Evolutionary conservation across 2,329 filamentous ascomycete species (phyloP), one percentile per base, ranked within the genome.

Genomic region (Hypoxylon sp.): DNA sequence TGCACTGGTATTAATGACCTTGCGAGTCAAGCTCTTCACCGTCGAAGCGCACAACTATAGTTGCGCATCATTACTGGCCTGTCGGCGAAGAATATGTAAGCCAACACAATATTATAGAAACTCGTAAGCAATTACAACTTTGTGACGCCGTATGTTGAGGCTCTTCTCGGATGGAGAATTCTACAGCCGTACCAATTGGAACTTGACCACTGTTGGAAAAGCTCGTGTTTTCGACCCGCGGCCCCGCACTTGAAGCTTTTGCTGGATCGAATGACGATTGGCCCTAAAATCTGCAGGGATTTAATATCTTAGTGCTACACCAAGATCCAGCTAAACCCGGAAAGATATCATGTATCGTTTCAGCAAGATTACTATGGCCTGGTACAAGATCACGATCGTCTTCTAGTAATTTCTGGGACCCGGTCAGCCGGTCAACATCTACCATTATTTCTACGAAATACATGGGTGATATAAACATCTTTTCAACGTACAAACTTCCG

Each of bases 181-280:
- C 31, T 33, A 44, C 24, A 37, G 19, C n/a, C 39, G 14, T 39
- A 44, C 14, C n/a, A n/a, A 22, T 19, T 44, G 17, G 4, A 24
- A 26, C 26, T 46, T 60, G 37, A 44, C 13, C 22, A 22, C 9
- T 39, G 31, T 62, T 13, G 9, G 44, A 51, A 60, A 31, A 2
- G 47, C 31, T 48, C 13, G 48, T 39, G 48, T 37, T 35, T 29
- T 52, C 5, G 29, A 33, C 19, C 17, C 24, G 22, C 17, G 39
- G 44, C 62, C 62, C 62, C 54, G 54, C 62, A 42, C 54, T 54
- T 39, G 19, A 24, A 37, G 26, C 39, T 62, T 62, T 26, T 37
- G 11, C 9, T 33, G 29, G 44, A 29, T 22, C 19, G 33, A 46
- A 35, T 52, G 47, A 31, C 39, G 48, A 62, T 62, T 54, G 42